Evolutionary conservation across 2,329 filamentous ascomycete species (phyloP), one percentile per base, ranked within the genome.

Genomic region (Trichoderma afroharzianum): DNA sequence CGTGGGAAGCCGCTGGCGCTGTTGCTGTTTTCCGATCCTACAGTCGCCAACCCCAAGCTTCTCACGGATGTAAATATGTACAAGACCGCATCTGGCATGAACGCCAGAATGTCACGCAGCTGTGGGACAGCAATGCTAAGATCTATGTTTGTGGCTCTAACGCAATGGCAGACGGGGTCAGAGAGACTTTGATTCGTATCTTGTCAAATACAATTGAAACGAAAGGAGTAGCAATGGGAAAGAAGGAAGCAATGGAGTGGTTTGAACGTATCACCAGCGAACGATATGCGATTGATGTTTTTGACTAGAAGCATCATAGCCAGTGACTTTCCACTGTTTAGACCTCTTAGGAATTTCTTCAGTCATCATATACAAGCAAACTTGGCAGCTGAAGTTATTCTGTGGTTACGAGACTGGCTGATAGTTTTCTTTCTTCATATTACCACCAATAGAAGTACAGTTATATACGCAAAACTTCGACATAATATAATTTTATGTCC

Each of bases 111-210:
- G 77, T 80, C 0, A 77, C 75, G 6, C 74, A 77, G 50, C 67
- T 83, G 7, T 67, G 83, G 18, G 74, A 79, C 1, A 73, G 79
- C 2, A 77, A 79, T 6, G 82, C 81, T 4, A 80, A 78, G 55
- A 75, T 85, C 12, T 84, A 83, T 73, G 80, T 84, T 68, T 84
- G 83, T 72, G 83, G 82, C 1, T 76, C 78, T 43, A 81, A 82
- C 6, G 76, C 73, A 32, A 39, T 33, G n/a, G 59, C 59, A 26
- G 59, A 63, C 5, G 55, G 30, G 3, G 59, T 55, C 14, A 68
- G 33, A n/a, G 43, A 47, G 11, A 47, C 18, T 47, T 21, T 47
- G 43, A 47, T 47, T 47, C 47, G 24, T 1, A 62, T 69, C 43
- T 69, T 57, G 55, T 50, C 36, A 26, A 55, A 55, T 8, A 43